Base-by-base conservation (phyloP, 2,329 filamentous ascomycete genomes). In the Fusarium gaditjirri region DNA sequence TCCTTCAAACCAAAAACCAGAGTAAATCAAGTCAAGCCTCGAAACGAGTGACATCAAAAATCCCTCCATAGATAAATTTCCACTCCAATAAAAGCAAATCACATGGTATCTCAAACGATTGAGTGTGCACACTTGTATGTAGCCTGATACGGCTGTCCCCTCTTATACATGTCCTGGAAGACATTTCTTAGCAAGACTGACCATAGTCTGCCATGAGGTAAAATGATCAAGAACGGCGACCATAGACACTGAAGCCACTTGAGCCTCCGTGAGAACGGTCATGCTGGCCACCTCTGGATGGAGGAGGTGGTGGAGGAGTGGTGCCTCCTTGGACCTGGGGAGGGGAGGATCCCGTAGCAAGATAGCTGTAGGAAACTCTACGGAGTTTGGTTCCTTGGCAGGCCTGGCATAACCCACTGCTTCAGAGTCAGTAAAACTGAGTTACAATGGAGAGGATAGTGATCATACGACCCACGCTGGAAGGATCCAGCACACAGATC, bases 331-430 rank as follows among this genome's bases (percentile, higher is more conserved):
- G 47, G 17, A 46, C 52, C 19, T 68, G 57, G 8, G 65, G 38
- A 13, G 70, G 41, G 25, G 62, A 31, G 16, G 61, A 56, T 27
- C 66, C 72, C 13, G 42, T 53, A 19, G 65, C 57, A 41, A 75
- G 62, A 56, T 77, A 75, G 29, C 52, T 56, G 19, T 75, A 70
- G 17, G 75, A 74, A 11, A 77, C 75, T 38, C 61, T 54, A 9
- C 72, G 70, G 33, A 77, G 52, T 29, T 77, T 77, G 50, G 68
- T 75, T 38, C 75, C 75, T 23, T 73, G 49, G n/a, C 75, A 77
- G n/a, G 65, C 62, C 58, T 70, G 44, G 23, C 75, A 77, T 50
- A 55, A 23, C n/a, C 61, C 49, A 41, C 59, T 73, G 21, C 36
- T 53, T 35, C 19, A 12, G 5, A 35, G 41, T 58, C 57, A 70